Percentiles rank a stretch among this genome's conserved stretches.
phyloP scores from a whole-genome alignment of 2,329 filamentous ascomycete genomes.

The Colletotrichum sp. region DNA sequence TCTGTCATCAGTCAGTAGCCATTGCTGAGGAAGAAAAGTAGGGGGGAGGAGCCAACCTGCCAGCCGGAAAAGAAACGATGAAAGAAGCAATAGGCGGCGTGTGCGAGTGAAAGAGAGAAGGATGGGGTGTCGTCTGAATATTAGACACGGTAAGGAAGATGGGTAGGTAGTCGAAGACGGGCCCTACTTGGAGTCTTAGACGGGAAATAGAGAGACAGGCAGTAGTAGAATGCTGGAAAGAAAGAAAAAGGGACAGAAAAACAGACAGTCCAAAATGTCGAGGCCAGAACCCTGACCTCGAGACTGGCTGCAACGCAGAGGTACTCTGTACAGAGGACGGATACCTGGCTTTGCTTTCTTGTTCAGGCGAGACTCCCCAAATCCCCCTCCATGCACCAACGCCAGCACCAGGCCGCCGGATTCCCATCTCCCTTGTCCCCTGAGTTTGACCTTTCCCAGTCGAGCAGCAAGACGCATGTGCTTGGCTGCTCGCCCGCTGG shows the following conservation, averaged over 20 bases:
- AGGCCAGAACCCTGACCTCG: conserved; percentile 12
- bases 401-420: conserved; percentile 14
- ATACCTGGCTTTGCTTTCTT: neutral
- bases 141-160: neutral
- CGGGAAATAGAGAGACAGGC: neutral
- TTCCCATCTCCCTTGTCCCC: conserved; percentile 7
- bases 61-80: conserved; percentile 19
- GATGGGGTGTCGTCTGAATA: neutral
- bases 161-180: neutral
- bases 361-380: neutral
- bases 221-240: neutral
- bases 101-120: conserved; percentile 5
- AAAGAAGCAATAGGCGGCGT: conserved; percentile 17
- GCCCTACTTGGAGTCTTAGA: neutral
- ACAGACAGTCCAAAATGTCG: neutral
- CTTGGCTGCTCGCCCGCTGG: neutral
- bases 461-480: conserved; percentile 5
- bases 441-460: conserved; percentile 10
- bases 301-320: neutral
- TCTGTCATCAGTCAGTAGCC: conserved; percentile 14
- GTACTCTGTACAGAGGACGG: neutral
- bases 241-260: neutral
- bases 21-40: conserved; percentile 5
- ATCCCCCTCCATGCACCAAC: neutral
- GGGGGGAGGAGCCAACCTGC: conserved; percentile 5